Percentiles rank a stretch among this genome's conserved stretches.
These are phyloP conservation scores for Clarkia xantiana DNA, from an alignment of 345 rosid genomes.

Conservation along the genomic window DNA sequence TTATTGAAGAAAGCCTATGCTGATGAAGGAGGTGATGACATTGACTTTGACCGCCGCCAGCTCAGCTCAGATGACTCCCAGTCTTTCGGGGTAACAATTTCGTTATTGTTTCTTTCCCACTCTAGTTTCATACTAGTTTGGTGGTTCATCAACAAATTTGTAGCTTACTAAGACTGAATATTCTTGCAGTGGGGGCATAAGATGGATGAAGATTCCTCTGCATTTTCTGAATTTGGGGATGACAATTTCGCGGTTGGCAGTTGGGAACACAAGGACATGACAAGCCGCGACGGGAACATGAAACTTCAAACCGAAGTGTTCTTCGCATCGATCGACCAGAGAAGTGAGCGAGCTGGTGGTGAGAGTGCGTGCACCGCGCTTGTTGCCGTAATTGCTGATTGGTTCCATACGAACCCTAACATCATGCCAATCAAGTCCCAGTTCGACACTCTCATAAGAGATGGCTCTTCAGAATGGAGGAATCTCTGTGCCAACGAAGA, in stretches of 20 bases:
- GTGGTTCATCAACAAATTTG: too few species aligned
- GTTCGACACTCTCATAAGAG: slow-evolving; percentile 71
- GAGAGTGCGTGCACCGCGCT: slow-evolving; percentile 88
- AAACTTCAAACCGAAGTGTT: slow-evolving; percentile 60
- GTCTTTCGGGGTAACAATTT: slow-evolving; percentile 31
- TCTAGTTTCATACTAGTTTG: too few species aligned
- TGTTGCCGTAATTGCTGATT: slow-evolving; percentile 81
- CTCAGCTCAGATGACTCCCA: slow-evolving; percentile 68
- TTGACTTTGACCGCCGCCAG: slow-evolving; percentile 87
- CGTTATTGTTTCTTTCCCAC: too few species aligned
- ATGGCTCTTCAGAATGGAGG: slow-evolving; percentile 90
- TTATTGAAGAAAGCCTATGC: slow-evolving; percentile 72
- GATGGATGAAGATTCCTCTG: slow-evolving; percentile 45
- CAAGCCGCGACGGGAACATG: slow-evolving; percentile 78
- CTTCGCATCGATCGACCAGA: slow-evolving; percentile 88
- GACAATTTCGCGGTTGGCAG: slow-evolving; percentile 74
- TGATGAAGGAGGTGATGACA: slow-evolving; percentile 97
- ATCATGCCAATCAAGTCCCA: slow-evolving; percentile 81
- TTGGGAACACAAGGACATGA: slow-evolving; percentile 71
- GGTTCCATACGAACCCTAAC: slow-evolving; percentile 65
- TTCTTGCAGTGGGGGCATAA: slow-evolving; percentile 46
- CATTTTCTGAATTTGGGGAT: slow-evolving; percentile 73
- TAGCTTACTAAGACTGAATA: too few species aligned
- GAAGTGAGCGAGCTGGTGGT: slow-evolving; percentile 79
- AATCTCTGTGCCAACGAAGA: slow-evolving; percentile 59